A percentile compares a stretch with the other conserved stretches of the same genome.
phyloP scores from a whole-genome alignment of 768 basidiomycete species.

The Suillus spraguei region DNA sequence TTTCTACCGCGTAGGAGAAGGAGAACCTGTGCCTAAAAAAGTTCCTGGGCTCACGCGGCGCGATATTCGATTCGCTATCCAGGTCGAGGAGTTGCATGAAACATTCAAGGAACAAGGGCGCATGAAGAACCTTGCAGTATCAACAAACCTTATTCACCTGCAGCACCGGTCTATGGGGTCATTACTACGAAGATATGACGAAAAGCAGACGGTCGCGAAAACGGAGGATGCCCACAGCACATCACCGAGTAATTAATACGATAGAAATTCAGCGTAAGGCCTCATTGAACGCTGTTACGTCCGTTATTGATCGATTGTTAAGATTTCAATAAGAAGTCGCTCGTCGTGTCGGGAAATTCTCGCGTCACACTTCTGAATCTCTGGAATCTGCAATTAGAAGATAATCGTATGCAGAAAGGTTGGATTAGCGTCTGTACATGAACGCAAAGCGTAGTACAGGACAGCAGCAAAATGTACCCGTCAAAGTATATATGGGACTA shows the following conservation, averaged over 20 bases:
- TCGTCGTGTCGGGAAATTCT: background rate
- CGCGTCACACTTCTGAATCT: background rate
- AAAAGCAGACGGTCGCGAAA: background rate
- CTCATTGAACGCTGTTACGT: background rate
- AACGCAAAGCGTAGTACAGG: background rate
- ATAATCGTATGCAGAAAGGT: background rate
- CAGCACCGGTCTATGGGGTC: conserved; percentile 28
- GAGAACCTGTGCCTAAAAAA: conserved; percentile 16
- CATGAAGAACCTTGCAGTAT: conserved; percentile 24
- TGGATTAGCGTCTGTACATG: background rate
- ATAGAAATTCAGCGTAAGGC: background rate
- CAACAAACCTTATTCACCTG: conserved; percentile 14
- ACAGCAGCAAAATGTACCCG: background rate
- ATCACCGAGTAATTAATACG: background rate
- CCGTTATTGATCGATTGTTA: background rate
- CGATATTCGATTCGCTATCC: conserved; percentile 51
- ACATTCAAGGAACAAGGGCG: conserved; percentile 25
- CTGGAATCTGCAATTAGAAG: background rate
- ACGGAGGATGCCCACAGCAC: background rate
- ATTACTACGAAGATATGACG: conserved; percentile 25
- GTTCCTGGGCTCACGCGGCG: conserved; percentile 50
- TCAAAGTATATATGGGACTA: background rate
- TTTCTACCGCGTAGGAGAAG: conserved; percentile 17
- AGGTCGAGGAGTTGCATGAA: conserved; percentile 39
- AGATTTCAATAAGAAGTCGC: background rate